These are phyloP conservation scores for Geosmithia putterillii DNA, from an alignment of 2,329 filamentous ascomycete genomes.

Conservation along the genomic window DNA sequence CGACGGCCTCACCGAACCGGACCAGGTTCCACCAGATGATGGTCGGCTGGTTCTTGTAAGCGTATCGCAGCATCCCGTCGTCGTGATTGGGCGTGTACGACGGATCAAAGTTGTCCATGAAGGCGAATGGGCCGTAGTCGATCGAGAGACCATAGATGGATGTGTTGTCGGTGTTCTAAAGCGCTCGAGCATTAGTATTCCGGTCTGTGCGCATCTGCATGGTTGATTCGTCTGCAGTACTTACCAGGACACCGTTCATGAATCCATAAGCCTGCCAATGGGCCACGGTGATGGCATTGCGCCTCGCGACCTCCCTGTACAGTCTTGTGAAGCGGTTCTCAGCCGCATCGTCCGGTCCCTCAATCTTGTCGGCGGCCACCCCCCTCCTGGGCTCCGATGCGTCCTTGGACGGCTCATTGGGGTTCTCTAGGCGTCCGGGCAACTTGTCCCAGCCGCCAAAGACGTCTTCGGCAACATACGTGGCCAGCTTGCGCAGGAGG, in stretches of 20 bases:
- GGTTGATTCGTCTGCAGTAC: conserved; percentile 4
- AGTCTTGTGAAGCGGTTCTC: conserved; percentile 82
- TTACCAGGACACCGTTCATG: conserved; percentile 80
- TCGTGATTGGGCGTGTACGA: conserved; percentile 95
- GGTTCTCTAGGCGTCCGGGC: conserved; percentile 46
- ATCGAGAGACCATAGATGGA: conserved; percentile 80
- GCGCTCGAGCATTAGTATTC: not conserved
- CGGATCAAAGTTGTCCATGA: conserved; percentile 94
- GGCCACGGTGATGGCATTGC: conserved; percentile 80
- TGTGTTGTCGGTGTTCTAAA: conserved; percentile 85
- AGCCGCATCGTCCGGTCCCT: conserved; percentile 55
- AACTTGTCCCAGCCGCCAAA: conserved; percentile 81
- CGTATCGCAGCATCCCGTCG: conserved; percentile 75
- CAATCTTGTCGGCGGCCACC: conserved; percentile 42
- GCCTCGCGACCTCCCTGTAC: conserved; percentile 75
- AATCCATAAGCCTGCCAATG: conserved; percentile 98
- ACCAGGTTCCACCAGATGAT: conserved; percentile 99
- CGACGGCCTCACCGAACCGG: conserved; percentile 76
- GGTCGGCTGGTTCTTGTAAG: conserved; percentile 85
- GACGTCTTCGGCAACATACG: conserved; percentile 79
- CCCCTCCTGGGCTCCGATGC: conserved; percentile 34
- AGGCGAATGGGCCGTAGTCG: conserved; percentile 94
- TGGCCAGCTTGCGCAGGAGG: conserved; percentile 61
- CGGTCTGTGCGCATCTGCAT: not conserved
- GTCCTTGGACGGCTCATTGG: conserved; percentile 27